Evolutionary conservation across 2,329 filamentous ascomycete species (phyloP), one percentile per base, ranked within the genome.

Genomic region (Trichoderma sp.): DNA sequence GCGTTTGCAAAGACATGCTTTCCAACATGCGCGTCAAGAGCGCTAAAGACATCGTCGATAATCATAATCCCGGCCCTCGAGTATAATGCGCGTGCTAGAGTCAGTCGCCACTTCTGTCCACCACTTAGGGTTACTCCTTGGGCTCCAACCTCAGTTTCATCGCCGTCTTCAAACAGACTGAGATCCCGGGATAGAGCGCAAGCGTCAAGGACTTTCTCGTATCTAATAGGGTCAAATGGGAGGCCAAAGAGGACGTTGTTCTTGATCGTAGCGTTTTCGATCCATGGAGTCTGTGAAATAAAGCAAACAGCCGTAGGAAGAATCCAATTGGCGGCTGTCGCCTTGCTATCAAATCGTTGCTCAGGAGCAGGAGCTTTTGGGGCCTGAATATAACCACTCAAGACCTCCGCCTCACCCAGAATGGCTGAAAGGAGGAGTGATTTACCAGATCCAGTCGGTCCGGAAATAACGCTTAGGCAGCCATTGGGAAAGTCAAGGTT

Each of bases 171-270:
- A 3, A 95, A 84, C 84, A 91, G 90, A 14, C 89, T 86, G 26
- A 95, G 81, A 75, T 95, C 92, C 75, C 92, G 91, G 30, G 86
- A 84, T n/a, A 95, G 79, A 0, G 91, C 91, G 72, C 91, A 94
- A 2, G 89, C 90, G 60, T 87, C 84, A n/a, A 93, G 79, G 0
- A 92, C 91, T 75, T 90, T 88, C 2, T 84, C 82, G 77, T 94
- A 94, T 57, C 92, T 86, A 14, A 84, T 81, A 64, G 87, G 82
- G 73, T 93, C 89, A 36, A 85, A 86, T 0, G 91, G 91, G 1
- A 93, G 81, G 0, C 91, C 91, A 73, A 93, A 94, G 0, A 92
- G 79, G 56, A 94, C 90, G 74, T 94, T 94, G 21, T 92, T 88
- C 73, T 86, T 89, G 71, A 95, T 90, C 2, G 88, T 91, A 0